Conservation (phyloP, 306 rosid species). For the Fragaria vesca region DNA sequence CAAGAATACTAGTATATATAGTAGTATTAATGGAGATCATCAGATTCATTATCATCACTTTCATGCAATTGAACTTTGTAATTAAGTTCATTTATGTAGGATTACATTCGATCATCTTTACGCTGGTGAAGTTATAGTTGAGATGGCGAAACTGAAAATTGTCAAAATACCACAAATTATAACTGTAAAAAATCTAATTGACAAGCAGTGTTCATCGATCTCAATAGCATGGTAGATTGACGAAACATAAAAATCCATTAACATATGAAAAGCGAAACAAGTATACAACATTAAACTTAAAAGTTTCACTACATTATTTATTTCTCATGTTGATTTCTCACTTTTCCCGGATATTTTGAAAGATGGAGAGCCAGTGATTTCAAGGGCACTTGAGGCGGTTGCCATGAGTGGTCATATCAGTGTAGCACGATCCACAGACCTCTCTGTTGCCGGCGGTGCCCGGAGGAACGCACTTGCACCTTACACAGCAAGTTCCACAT, state of each 20-base stretch:
- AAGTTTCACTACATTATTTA: neutral
- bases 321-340: neutral
- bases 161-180: too few species aligned
- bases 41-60: too few species aligned
- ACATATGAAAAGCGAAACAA: neutral
- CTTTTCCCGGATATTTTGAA: neutral
- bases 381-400: slow-evolving; percentile 39
- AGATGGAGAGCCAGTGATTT: neutral
- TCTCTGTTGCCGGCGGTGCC: slow-evolving; percentile 46
- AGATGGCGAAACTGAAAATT: too few species aligned
- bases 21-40: too few species aligned
- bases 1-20: too few species aligned
- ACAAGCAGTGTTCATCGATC: too few species aligned
- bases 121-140: too few species aligned
- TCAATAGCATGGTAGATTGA: neutral
- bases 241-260: neutral
- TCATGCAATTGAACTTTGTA: too few species aligned
- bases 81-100: too few species aligned
- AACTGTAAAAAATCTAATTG: too few species aligned
- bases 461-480: slow-evolving; percentile 52
- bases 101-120: too few species aligned
- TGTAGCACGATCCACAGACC: slow-evolving; percentile 39
- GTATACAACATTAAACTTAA: neutral
- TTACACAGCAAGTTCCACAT: slow-evolving; percentile 39
- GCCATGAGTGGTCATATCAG: slow-evolving; percentile 48